Percentiles rank a stretch among this genome's conserved stretches.
Evolutionary conservation across 495 filamentous ascomycete genomes (phyloP).

Genomic region (Penicillium ucsense): DNA sequence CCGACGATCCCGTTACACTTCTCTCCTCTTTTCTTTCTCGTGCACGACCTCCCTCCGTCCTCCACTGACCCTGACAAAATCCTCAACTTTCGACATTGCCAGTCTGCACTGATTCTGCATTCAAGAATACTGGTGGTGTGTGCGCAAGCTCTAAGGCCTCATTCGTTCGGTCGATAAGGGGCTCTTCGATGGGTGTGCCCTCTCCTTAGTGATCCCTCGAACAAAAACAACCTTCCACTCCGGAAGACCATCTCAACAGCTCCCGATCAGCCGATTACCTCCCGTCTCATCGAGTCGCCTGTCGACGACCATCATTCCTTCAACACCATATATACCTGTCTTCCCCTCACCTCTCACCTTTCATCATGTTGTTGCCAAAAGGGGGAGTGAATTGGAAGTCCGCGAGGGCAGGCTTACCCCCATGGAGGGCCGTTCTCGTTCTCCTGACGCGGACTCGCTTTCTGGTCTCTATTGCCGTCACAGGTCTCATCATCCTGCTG

Average conservation of each 20-base stretch:
- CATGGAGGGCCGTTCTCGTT: conserved; percentile 67
- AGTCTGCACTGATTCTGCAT: too few relatives aligned
- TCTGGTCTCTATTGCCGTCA: conserved; percentile 61
- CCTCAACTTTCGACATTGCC: too few relatives aligned
- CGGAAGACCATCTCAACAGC: background rate
- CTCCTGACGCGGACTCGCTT: conserved; percentile 73
- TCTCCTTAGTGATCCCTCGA: conserved; percentile 3
- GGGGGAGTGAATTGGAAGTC: conserved; percentile 91
- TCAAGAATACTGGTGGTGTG: too few relatives aligned
- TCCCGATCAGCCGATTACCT: background rate
- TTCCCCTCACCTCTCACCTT: too few relatives aligned
- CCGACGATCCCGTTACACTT: conserved; percentile 14
- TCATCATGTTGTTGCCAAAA: conserved; percentile 67
- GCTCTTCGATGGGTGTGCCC: conserved; percentile 13
- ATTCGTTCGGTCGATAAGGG: conserved; percentile 23
- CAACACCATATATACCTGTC: too few relatives aligned
- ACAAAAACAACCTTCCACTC: conserved; percentile 2
- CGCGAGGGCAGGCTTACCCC: conserved; percentile 69
- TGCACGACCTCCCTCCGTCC: background rate
- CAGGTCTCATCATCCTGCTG: conserved; percentile 69
- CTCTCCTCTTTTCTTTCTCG: conserved; percentile 13
- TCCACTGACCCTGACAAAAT: background rate
- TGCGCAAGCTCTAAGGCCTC: conserved; percentile 17
- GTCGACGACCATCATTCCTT: too few relatives aligned
- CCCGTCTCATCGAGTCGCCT: too few relatives aligned